Evolutionary conservation across 73 alveolate genomes (phyloP), one percentile per base, ranked within the genome.

Genomic region (Urostyla sp.): DNA sequence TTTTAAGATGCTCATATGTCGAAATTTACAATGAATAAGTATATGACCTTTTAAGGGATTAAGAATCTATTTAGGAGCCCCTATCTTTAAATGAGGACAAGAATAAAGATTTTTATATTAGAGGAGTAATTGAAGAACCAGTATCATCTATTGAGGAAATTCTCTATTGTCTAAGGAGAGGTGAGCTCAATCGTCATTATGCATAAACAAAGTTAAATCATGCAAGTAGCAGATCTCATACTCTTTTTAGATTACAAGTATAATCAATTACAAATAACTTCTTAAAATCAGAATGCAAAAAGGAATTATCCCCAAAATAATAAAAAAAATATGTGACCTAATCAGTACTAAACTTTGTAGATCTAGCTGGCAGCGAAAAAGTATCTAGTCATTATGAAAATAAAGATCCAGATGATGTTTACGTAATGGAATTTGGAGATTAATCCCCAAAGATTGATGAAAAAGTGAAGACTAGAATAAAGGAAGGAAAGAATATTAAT

Each of bases 311-410:
- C n/a, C 81, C 78, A 34, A 84, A 55, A 1, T 80, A 54, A n/a
- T 31, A 16, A 30, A 48, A 48, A 28, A 74, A 56, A 20, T 54
- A 53, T 43, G 90, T 90, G 28, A 90, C 93, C 10, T 77, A 84
- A 51, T 80, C 94, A 11, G 87, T 81, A 0, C 59, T 88, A 34
- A 88, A 88, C 30, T 89, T 96, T 84, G 98, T 96, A 0, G 99
- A 96, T 85, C 72, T 96, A 56, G 99, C 99, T 30, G 99, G 99
- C 1, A 89, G 98, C 51, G 99, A 96, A 77, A 90, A 91, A 55
- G 79, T 94, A 13, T 85, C 95, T 18, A 72, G 67, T 20, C 95
- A 88, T 50, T 51, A 74, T 34, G 75, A 74, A 6, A 54, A 74
- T 20, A 53, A 44, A 28, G 74, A 74, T 18, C 76, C 34, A 4